Evolutionary conservation across 495 filamentous ascomycete species (phyloP).

Genomic region (Lasiosphaeris hirsuta): DNA sequence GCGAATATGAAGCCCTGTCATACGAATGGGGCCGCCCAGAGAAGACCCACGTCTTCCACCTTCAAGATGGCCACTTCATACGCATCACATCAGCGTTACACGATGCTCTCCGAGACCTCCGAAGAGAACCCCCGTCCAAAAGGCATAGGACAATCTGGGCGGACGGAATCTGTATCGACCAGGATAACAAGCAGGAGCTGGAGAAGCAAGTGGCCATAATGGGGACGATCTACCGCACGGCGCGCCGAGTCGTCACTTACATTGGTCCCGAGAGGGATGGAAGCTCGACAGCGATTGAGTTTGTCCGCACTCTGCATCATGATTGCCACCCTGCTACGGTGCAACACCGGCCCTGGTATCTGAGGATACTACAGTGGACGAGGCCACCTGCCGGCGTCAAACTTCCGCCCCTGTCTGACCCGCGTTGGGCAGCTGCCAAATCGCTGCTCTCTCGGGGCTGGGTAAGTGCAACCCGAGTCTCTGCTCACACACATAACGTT

Average conservation of each 20-base stretch:
- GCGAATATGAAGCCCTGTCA: not conserved
- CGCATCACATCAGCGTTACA: not conserved
- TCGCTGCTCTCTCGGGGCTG: not conserved
- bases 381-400: not conserved
- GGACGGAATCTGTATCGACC: conserved; percentile 5
- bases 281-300: not conserved
- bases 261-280: conserved; percentile 15
- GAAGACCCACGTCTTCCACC: not conserved
- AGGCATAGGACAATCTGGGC: not conserved
- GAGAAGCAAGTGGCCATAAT: not conserved
- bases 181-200: not conserved
- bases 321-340: too few relatives aligned
- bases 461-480: not conserved
- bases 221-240: not conserved
- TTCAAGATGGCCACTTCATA: not conserved
- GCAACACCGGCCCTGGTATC: too few relatives aligned
- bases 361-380: not conserved
- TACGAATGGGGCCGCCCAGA: conserved; percentile 1
- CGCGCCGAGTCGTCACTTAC: conserved; percentile 14
- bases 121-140: not conserved
- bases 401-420: not conserved
- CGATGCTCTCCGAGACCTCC: not conserved
- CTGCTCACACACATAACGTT: not conserved
- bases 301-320: not conserved
- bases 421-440: conserved; percentile 2